Evolutionary conservation across 257 asterid genomes (phyloP).

Genomic region (Leptodermis oblonga): DNA sequence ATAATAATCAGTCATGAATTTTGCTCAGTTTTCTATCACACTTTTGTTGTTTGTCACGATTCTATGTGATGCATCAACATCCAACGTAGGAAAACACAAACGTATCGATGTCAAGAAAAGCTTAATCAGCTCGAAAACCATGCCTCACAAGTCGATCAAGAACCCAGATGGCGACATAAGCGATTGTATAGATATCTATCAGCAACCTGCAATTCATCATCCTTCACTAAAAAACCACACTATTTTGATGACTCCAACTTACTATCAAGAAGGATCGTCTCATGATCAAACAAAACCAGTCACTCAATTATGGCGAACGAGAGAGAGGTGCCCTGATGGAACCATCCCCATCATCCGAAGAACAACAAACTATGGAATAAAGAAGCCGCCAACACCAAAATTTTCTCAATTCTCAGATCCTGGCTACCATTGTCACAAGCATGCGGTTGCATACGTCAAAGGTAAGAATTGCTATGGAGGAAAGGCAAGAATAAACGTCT

Average conservation of each 20-base stretch:
- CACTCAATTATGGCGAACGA: constrained; percentile 56
- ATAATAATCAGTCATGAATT: too few relatives aligned
- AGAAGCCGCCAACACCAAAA: constrained; percentile 32
- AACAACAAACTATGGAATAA: constrained; percentile 60
- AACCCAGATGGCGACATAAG: constrained; percentile 81
- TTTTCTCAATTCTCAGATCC: constrained; percentile 33
- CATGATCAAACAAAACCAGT: constrained; percentile 28
- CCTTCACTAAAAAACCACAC: constrained; percentile 58
- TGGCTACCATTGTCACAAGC: constrained; percentile 54
- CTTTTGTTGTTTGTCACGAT: neutral
- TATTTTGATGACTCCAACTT: constrained; percentile 62
- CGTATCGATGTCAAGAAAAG: too few relatives aligned
- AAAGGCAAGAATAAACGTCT: constrained; percentile 22
- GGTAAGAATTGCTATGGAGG: constrained; percentile 17
- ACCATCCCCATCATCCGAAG: constrained; percentile 80
- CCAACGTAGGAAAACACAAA: too few relatives aligned
- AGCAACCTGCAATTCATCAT: constrained; percentile 79
- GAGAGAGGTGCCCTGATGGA: constrained; percentile 61
- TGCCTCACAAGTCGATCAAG: constrained; percentile 14
- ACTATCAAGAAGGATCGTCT: constrained; percentile 43
- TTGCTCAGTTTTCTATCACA: too few relatives aligned
- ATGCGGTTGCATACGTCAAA: constrained; percentile 37
- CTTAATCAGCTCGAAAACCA: too few relatives aligned
- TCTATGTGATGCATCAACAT: neutral
- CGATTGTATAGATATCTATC: constrained; percentile 59